Evolutionary conservation across 257 asterid species (phyloP), one percentile per base, ranked within the genome.

Genomic region (Dorcoceras hygrometricum): DNA sequence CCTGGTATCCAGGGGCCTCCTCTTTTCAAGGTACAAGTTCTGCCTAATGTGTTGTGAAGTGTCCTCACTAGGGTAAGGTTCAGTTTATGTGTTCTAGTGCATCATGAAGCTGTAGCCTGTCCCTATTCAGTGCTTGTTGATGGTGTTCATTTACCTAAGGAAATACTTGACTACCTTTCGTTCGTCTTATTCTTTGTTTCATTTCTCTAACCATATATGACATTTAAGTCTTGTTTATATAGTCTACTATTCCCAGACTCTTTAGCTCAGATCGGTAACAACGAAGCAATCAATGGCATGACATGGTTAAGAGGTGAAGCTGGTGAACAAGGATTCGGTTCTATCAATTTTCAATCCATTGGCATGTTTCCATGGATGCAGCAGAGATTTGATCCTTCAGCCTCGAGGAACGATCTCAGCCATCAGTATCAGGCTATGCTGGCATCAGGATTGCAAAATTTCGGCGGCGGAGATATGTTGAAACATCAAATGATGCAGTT

Each of bases 1-100:
- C 98, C 56, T 93, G 97, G 95, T 90, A 90, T 75, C 89, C 96
- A 18, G 98, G 98, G 55, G 95, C 85, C 23, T 83, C 97, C 50
- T 88, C 97, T 65, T 90, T 82, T 75, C 96, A 86, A 81, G 99
- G 99, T 93, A 82, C 68, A 28, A 18, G 32, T 67, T 81, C 62
- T 59, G 46, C 76, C 63, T 62, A 48, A 20, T 62, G 24, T 57
- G n/a, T 50, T 10, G 32, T 62, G 59, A 24, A 24, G 19, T 70
- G 31, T 11, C 16, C 29, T 34, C 48, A 3, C 1, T 46, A 16
- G 8, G 16, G 20, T 14, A 46, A 46, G 54, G 54, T 46, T 12
- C 51, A 14, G 12, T 3, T 43, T 43, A 43, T 14, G 19, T 0
- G 51, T 43, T 46, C 54, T 22, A 16, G 22, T 46, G 54, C 54